These are phyloP conservation scores for Botrytis medusae DNA, from an alignment of 2,329 filamentous ascomycete species.

Conservation along the genomic window DNA sequence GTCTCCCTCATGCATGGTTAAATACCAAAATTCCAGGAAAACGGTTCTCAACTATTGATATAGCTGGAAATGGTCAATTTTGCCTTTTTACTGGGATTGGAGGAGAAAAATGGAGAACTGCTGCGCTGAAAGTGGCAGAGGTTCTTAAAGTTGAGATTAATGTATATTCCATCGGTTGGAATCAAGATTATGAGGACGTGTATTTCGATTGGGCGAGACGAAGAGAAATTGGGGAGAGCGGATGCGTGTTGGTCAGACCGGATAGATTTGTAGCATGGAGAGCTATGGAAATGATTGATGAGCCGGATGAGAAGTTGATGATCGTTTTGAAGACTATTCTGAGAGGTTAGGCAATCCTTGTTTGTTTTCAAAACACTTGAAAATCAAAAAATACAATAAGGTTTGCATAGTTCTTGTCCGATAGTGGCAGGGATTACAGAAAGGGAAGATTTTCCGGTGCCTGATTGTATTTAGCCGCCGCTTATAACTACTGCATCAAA, in stretches of 20 bases:
- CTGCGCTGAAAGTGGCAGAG: constrained; percentile 3
- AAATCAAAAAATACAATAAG: not conserved
- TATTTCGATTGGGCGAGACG: constrained; percentile 22
- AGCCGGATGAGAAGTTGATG: constrained; percentile 6
- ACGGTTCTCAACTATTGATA: constrained; percentile 34
- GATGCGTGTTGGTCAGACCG: constrained; percentile 28
- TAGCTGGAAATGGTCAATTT: constrained; percentile 23
- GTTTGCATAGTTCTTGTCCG: too few relatives aligned
- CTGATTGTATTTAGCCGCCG: not conserved
- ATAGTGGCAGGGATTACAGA: not conserved
- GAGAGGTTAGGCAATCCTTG: not conserved
- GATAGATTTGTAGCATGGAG: constrained; percentile 29
- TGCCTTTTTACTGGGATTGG: constrained; percentile 28
- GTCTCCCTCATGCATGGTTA: constrained; percentile 36
- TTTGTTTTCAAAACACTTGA: not conserved
- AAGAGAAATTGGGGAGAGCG: constrained; percentile 20
- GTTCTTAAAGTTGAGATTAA: constrained; percentile 16
- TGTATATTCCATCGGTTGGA: constrained; percentile 7
- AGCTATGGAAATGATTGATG: constrained; percentile 13
- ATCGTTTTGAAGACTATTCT: not conserved
- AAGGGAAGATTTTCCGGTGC: not conserved
- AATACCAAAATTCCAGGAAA: constrained; percentile 20
- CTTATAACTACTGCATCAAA: not conserved
- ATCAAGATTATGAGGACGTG: constrained; percentile 21
- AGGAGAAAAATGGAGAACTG: constrained; percentile 25